Evolutionary conservation across 1,139 yeast species (phyloP), one percentile per base, ranked within the genome.

Genomic region (Protomyces gravidus): DNA sequence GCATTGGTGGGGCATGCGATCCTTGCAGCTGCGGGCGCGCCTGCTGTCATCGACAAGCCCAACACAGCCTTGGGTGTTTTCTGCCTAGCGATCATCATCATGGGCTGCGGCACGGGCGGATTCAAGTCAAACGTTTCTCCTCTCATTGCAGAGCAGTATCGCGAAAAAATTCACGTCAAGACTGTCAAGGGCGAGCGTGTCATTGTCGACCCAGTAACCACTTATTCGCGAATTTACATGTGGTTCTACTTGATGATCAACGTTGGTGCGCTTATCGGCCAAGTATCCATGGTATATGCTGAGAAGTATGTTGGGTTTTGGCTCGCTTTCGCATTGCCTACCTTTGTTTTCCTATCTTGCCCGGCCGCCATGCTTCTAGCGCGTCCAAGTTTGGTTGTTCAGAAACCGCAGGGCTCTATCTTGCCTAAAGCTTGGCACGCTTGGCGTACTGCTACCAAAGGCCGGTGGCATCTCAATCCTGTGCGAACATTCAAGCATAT

Each of bases 51-150:
- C 42, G 70, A 72, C 27, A 72, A 74, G 55, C 76, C 74, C 40
- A 73, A 70, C 67, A 80, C 73, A 71, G 74, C 48, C 1, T 27
- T 73, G 74, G 85, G 75, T 72, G 82, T 81, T 65, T 80, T 76
- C 40, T 70, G 79, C 59, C 77, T 80, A 51, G 78, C 86, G 50
- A 83, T 87, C 72, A 74, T 86, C 63, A 71, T 84, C 60, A 81
- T 86, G 69, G 92, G 94, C 68, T 66, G 85, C 52, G 94, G 89
- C 61, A 84, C 94, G 36, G 94, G 95, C 69, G 84, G 89, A 70
- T 86, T 87, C 71, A 87, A 87, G 72, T 78, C 92, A 48, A 86
- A 86, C 68, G 83, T 86, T 50, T 78, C 89, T 27, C 92, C 94
- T 32, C 77, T 86, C 69, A 80, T 87, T 70, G 89, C 89, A 59